Conservation (phyloP, 1,139 yeast species). For the Geotrichum citri-aurantii region DNA sequence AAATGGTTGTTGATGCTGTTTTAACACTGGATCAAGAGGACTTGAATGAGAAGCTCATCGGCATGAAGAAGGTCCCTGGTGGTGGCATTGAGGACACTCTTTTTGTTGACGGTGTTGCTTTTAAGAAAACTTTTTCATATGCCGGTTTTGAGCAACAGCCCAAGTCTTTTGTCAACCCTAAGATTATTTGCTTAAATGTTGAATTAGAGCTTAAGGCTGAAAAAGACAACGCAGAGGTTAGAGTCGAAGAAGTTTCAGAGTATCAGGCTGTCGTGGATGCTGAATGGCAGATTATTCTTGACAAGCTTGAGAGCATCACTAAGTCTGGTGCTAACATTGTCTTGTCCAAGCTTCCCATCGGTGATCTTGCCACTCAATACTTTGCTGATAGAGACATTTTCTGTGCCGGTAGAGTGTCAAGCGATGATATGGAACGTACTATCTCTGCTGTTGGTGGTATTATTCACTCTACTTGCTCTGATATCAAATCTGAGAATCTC, state of each 20-base stretch:
- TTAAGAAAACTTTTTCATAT: constrained; percentile 92
- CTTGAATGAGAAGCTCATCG: constrained; percentile 84
- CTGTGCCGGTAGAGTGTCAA: constrained; percentile 93
- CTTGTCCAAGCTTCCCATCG: constrained; percentile 90
- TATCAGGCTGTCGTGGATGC: constrained; percentile 97
- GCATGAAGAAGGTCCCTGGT: constrained; percentile 92
- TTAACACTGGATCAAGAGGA: constrained; percentile 77
- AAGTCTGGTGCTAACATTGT: constrained; percentile 89
- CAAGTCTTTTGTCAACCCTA: constrained; percentile 71
- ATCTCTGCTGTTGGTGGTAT: constrained; percentile 92
- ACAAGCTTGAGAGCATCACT: constrained; percentile 77
- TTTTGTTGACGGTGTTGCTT: constrained; percentile 91
- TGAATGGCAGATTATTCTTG: constrained; percentile 90
- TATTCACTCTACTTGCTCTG: constrained; percentile 84
- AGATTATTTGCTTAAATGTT: constrained; percentile 77
- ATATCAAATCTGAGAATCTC: constrained; percentile 60
- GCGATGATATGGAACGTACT: constrained; percentile 88
- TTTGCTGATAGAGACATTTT: constrained; percentile 94
- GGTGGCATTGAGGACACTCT: constrained; percentile 93
- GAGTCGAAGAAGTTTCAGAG: constrained; percentile 88
- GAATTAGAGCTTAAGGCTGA: constrained; percentile 97
- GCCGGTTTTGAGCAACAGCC: constrained; percentile 99
- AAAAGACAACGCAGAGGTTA: constrained; percentile 98
- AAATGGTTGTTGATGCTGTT: constrained; percentile 96
- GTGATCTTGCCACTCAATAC: constrained; percentile 96